phyloP scores from a whole-genome alignment of 1,139 yeast species.

The Saccharomycopsis phalli region DNA sequence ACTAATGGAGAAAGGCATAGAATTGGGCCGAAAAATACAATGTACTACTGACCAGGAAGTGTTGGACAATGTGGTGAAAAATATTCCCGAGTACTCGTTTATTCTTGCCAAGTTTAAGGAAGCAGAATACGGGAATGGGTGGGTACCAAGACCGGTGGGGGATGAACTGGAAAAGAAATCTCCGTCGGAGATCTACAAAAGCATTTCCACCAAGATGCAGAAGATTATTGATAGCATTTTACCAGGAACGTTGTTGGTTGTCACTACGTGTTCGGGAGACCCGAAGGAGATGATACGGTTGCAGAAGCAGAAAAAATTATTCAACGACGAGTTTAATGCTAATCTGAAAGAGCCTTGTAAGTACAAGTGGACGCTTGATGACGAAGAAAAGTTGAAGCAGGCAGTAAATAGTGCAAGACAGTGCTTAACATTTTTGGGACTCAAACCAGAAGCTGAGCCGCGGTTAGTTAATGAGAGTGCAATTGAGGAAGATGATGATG shows the following conservation, averaged over 20 bases:
- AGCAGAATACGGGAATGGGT: constrained; percentile 37
- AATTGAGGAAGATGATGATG: constrained; percentile 1
- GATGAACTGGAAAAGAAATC: constrained; percentile 20
- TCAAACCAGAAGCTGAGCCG: constrained; percentile 29
- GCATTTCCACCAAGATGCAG: constrained; percentile 30
- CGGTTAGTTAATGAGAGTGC: constrained; percentile 4
- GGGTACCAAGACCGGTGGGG: constrained; percentile 22
- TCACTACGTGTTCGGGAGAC: constrained; percentile 59
- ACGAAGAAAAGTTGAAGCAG: constrained; percentile 33
- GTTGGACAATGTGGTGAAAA: constrained; percentile 33
- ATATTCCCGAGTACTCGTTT: constrained; percentile 32
- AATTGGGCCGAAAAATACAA: constrained; percentile 20
- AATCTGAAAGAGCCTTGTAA: constrained; percentile 24
- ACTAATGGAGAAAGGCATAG: constrained; percentile 7
- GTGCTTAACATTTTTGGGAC: constrained; percentile 44
- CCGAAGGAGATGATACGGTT: constrained; percentile 44
- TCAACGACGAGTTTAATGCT: constrained; percentile 35
- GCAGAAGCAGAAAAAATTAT: constrained; percentile 33
- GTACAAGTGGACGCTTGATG: constrained; percentile 40
- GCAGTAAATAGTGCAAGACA: constrained; percentile 44
- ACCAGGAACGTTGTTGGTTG: constrained; percentile 46
- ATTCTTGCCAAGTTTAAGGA: constrained; percentile 51
- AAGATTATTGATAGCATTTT: constrained; percentile 48
- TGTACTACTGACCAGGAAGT: constrained; percentile 55
- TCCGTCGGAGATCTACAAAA: constrained; percentile 19